Conservation (phyloP, 345 rosid species). For the Rhodamnia rubescens region DNA sequence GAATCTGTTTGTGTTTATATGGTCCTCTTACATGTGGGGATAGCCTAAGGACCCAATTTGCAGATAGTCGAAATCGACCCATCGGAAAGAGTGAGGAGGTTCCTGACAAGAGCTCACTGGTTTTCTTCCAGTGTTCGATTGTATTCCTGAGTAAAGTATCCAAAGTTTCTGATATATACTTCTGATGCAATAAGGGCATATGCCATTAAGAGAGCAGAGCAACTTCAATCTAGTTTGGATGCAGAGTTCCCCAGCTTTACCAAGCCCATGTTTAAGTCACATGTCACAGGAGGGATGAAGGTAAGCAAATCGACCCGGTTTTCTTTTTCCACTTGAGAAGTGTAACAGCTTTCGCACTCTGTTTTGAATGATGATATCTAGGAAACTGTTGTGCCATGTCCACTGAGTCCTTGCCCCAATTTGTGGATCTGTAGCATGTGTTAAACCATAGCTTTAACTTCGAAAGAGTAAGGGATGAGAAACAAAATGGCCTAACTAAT, state of each 20-base stretch:
- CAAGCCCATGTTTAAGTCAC: slow-evolving; percentile 51
- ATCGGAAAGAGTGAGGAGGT: slow-evolving; percentile 42
- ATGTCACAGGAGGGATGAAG: slow-evolving; percentile 53
- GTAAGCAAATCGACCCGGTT: slow-evolving; percentile 3
- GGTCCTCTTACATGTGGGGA: background rate
- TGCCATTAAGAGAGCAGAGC: slow-evolving; percentile 43
- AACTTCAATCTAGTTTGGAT: slow-evolving; percentile 22
- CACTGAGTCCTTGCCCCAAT: no score
- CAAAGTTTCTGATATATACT: slow-evolving; percentile 19
- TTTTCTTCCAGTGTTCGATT: background rate
- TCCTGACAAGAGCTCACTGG: background rate
- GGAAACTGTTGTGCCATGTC: background rate
- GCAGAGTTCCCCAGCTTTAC: slow-evolving; percentile 25
- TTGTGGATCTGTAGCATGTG: no score
- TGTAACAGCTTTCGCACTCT: background rate
- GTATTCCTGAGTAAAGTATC: background rate
- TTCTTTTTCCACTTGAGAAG: background rate
- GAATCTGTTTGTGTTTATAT: background rate
- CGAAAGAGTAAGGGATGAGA: background rate
- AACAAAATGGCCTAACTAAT: background rate
- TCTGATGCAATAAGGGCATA: slow-evolving; percentile 34
- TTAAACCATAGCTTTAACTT: no score
- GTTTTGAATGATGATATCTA: fast-evolving
- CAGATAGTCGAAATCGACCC: slow-evolving; percentile 28
- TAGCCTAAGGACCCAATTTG: background rate